A percentile compares a stretch with the other conserved stretches of the same genome.
phyloP scores from a whole-genome alignment of 805 yeast genomes.

The Candida broadrunensis region DNA sequence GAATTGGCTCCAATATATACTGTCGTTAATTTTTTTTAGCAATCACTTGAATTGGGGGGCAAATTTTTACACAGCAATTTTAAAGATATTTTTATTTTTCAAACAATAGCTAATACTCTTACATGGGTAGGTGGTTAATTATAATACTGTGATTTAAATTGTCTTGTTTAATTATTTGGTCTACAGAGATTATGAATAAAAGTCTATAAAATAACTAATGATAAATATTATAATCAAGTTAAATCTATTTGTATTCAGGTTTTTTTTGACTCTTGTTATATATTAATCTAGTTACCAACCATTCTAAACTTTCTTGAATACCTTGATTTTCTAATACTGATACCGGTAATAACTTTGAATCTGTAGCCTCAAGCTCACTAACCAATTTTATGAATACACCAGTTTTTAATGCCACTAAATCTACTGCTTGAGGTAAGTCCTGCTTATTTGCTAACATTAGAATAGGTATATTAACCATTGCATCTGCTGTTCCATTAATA shows the following conservation, averaged over 20 bases:
- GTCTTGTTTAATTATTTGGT: no score
- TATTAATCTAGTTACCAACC: slow-evolving; percentile 74
- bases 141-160: no score
- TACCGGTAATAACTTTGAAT: slow-evolving; percentile 83
- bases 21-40: no score
- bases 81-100: no score
- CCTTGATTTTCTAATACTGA: slow-evolving; percentile 86
- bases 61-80: no score
- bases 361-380: slow-evolving; percentile 85
- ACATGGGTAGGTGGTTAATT: no score
- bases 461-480: slow-evolving; percentile 68
- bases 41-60: no score
- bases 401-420: slow-evolving; percentile 61
- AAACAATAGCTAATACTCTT: no score
- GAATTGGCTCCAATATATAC: no score
- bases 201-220: no score
- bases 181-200: no score
- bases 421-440: slow-evolving; percentile 56
- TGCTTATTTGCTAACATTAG: slow-evolving; percentile 95
- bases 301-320: slow-evolving; percentile 79
- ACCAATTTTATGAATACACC: slow-evolving; percentile 79
- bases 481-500: slow-evolving; percentile 14
- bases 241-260: slow-evolving; percentile 46
- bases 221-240: no score
- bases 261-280: slow-evolving; percentile 61